Percentiles rank a stretch among this genome's conserved stretches.
phyloP scores from a whole-genome alignment of 2,329 filamentous ascomycete species.

The Neofusicoccum cordaticola region DNA sequence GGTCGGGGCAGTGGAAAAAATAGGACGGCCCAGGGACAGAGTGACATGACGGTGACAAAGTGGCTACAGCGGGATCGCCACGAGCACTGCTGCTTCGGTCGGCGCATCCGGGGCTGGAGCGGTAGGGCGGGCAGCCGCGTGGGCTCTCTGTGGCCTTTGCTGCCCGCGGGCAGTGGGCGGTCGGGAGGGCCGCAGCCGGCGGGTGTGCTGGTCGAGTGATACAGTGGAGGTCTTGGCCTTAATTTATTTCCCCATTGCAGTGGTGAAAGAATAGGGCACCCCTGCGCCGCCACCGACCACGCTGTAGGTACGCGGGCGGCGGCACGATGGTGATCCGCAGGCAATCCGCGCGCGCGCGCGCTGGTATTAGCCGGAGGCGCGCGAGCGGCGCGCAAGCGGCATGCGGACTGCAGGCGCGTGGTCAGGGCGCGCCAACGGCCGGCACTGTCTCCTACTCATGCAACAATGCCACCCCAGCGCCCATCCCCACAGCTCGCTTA shows the following conservation, averaged over 20 bases:
- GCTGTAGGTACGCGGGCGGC: background rate
- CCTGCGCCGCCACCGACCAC: slow-evolving; percentile 18
- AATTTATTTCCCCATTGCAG: slow-evolving; percentile 21
- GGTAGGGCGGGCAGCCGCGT: background rate
- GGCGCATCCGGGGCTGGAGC: background rate
- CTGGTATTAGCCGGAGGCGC: slow-evolving; percentile 1
- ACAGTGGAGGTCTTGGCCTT: slow-evolving; percentile 26
- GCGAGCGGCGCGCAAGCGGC: background rate
- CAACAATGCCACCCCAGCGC: background rate
- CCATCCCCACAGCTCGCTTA: slow-evolving; percentile 15
- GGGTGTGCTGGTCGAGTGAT: slow-evolving; percentile 21
- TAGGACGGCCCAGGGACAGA: background rate
- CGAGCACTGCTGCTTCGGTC: background rate
- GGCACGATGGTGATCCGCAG: background rate
- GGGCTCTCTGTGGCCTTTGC: background rate
- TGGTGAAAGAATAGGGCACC: slow-evolving; percentile 21
- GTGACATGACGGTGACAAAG: background rate
- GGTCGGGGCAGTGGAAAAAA: slow-evolving; percentile 7
- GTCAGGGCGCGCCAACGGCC: background rate
- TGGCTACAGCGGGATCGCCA: background rate
- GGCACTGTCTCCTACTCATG: background rate
- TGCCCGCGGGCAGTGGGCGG: background rate
- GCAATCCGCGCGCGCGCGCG: background rate
- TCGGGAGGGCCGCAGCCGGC: background rate
- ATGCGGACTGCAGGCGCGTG: background rate